Conservation (phyloP, 108 stramenopile genomes). For the Skeletonema costatum region DNA sequence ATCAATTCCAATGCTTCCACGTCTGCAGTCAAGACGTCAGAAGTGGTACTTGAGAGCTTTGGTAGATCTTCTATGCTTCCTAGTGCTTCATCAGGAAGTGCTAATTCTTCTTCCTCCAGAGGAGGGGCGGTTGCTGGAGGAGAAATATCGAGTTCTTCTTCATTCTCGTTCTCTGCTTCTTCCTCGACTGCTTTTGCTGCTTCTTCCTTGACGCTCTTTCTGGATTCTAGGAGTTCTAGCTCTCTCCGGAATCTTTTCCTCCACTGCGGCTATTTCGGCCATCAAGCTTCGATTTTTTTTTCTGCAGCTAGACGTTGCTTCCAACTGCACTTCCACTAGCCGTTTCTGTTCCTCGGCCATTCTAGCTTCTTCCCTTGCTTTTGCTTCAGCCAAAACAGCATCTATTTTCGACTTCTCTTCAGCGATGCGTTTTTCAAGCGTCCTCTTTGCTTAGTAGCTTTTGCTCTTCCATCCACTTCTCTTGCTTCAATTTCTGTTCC, state of each 20-base stretch:
- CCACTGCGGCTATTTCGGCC: conserved; percentile 16
- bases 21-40: conserved; percentile 32
- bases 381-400: not conserved
- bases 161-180: conserved; percentile 19
- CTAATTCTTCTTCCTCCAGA: not conserved
- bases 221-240: not conserved
- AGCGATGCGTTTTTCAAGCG: not conserved
- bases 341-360: not conserved
- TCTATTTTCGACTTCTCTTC: not conserved
- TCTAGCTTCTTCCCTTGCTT: conserved; percentile 1
- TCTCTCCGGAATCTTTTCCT: conserved; percentile 5
- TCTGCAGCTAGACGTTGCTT: conserved; percentile 22
- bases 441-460: not conserved
- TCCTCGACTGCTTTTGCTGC: not conserved
- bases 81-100: not conserved
- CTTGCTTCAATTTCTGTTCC: not conserved
- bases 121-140: not conserved
- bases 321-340: not conserved
- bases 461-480: conserved; percentile 1
- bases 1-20: conserved; percentile 34
- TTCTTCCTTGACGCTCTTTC: not conserved
- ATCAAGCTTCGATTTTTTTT: conserved; percentile 11
- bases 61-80: not conserved
- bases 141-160: not conserved
- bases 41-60: not conserved